Base-by-base conservation (phyloP, 805 yeast species). In the Yarrowia osloensis region DNA sequence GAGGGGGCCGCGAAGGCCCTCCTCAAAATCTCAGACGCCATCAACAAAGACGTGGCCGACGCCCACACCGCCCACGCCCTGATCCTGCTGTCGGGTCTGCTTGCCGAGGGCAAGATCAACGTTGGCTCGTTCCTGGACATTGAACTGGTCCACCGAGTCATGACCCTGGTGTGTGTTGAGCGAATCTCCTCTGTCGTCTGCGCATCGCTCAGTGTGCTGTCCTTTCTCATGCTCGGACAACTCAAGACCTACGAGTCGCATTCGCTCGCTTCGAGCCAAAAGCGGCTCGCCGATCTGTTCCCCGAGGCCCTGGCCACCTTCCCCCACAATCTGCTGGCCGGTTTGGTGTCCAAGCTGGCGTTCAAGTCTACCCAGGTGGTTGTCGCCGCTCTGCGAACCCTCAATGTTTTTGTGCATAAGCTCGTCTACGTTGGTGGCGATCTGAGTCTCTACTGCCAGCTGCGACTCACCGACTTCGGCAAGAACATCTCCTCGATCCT, bases 381-480 rank as follows among this genome's bases (percentile, higher is more conserved):
- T 17, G 40, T 35, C 3, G 21, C 66, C 2, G 54, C 66, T 12
- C 54, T 61, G 22, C 21, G 66, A 44, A 61, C 66, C 15, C 66
- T 61, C 33, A 22, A 26, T 17, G 54, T 61, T 8, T 61, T 44
- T 13, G 47, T 61, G 8, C 54, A 61, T 54, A 61, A 61, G 66
- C 54, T 44, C 19, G 24, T 61, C 31, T 61, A 44, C 26, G 66
- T 44, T 24, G 42, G 67, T n/a, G 67, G 50, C 7, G 57, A 52
- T 13, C 62, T 70, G 40, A 62, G 55, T 44, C 44, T 71, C 9
- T 71, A 69, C 68, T 67, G 71, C 26, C 55, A 59, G 24, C 61
- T 72, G 54, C 68, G 73, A 39, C 69, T 66, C 31, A 70, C 73
- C 9, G 74, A 70, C 15, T 37, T 72, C n/a, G 70, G 68, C 65